phyloP scores from a whole-genome alignment of 2,329 filamentous ascomycete genomes.

The Colletotrichum sansevieriae region DNA sequence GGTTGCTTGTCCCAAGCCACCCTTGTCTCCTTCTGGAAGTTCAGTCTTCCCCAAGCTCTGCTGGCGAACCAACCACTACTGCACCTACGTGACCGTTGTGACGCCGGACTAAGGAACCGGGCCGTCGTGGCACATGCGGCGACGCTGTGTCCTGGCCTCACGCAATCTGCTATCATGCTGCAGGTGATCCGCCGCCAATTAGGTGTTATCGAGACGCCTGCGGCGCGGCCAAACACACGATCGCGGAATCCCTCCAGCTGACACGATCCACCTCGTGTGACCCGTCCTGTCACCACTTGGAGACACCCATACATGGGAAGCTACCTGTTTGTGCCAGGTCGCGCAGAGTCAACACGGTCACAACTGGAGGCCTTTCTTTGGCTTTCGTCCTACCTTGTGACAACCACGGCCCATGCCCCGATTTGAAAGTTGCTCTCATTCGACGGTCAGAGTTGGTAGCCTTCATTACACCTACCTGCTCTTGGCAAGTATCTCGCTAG shows the following conservation, averaged over 20 bases:
- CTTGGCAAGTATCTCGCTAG: too few species aligned
- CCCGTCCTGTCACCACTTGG: conserved; percentile 8
- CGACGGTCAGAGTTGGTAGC: background rate
- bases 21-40: background rate
- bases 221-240: conserved; percentile 15
- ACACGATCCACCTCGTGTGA: conserved; percentile 21
- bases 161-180: conserved; percentile 33
- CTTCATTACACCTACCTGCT: background rate
- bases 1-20: conserved; percentile 2
- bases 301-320: background rate
- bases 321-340: background rate
- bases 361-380: conserved; percentile 26
- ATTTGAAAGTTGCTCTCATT: background rate
- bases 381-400: conserved; percentile 19
- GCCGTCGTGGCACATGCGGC: conserved; percentile 14
- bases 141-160: conserved; percentile 11
- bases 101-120: conserved; percentile 22
- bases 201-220: background rate
- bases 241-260: conserved; percentile 18
- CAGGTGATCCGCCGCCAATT: conserved; percentile 34
- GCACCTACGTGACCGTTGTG: background rate
- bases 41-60: background rate
- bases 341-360: conserved; percentile 10
- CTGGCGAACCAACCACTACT: background rate
- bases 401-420: conserved; percentile 9